Base-by-base conservation (phyloP, 2,329 filamentous ascomycete genomes). In the Colletotrichum coccodes region DNA sequence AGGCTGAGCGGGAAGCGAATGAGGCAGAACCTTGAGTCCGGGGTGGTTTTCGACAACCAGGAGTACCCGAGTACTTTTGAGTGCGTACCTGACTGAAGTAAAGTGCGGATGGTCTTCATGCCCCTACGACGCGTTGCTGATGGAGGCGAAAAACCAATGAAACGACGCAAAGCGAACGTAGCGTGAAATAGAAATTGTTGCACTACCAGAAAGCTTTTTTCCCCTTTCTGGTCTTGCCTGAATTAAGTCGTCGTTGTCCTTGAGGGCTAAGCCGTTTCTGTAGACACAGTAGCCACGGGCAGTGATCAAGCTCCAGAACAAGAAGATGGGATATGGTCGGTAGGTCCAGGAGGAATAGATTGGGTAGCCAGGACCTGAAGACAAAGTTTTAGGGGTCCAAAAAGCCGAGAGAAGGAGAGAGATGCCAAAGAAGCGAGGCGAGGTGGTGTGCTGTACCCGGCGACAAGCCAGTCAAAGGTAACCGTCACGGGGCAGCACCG, bases 1-100 rank as follows among this genome's bases (percentile, higher is more conserved):
- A 69, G 62, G 62, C 62, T 61, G 62, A 56, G 66, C 28, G 47
- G 54, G 49, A 64, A 38, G 60, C 64, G 60, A 64, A 58, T 46
- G 38, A 64, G 53, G 53, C 53, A 60, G 53, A 42, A 56, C 34
- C 42, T 67, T 42, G 42, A 50, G 32, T 11, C 64, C 26, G 36
- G 36, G 56, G 40, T 49, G 6, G 49, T 40, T 34, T 59, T 58
- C 21, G 30, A 64, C 8, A 46, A 30, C 64, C 21, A 32, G 60
- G 60, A 64, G 32, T 36, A 53, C 32, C 64, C 40, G 30, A 47
- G 40, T 46, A 46, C 23, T 16, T 47, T 23, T 53, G 53, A 44
- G 26, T 12, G 42, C 44, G 64, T 68, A 16, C 60, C 64, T 68
- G 60, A 46, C 60, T 64, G 64, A 47, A 36, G 60, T 59, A 64